phyloP scores from a whole-genome alignment of 768 basidiomycete species.

The Boletus subcaerulescens region DNA sequence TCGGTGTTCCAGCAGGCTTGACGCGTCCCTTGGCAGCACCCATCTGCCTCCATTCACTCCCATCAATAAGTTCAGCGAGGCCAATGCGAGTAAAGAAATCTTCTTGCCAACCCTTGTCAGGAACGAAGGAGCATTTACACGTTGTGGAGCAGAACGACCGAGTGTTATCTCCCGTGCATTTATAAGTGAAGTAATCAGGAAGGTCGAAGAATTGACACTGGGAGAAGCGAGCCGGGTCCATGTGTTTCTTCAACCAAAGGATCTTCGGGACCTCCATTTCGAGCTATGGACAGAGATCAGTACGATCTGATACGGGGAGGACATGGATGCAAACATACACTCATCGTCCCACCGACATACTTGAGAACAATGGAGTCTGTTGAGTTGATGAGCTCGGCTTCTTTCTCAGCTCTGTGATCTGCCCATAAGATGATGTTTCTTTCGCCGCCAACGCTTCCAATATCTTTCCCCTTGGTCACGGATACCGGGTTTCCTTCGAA shows the following conservation, averaged over 20 bases:
- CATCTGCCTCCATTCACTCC: slow-evolving; percentile 64
- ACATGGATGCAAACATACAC: slow-evolving; percentile 46
- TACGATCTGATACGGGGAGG: background rate
- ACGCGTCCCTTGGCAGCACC: slow-evolving; percentile 65
- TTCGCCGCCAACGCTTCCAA: slow-evolving; percentile 61
- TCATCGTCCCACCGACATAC: slow-evolving; percentile 96
- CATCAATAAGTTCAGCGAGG: slow-evolving; percentile 62
- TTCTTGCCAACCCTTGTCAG: slow-evolving; percentile 83
- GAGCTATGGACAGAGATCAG: slow-evolving; percentile 46
- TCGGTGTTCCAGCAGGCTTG: slow-evolving; percentile 78
- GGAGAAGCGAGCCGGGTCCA: slow-evolving; percentile 68
- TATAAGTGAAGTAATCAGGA: slow-evolving; percentile 95
- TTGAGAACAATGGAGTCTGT: slow-evolving; percentile 83
- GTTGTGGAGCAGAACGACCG: slow-evolving; percentile 92
- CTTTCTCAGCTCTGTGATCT: slow-evolving; percentile 90
- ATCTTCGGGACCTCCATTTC: slow-evolving; percentile 99
- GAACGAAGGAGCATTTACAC: slow-evolving; percentile 94
- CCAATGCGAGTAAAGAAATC: slow-evolving; percentile 88
- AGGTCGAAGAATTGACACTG: slow-evolving; percentile 85
- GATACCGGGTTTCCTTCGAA: slow-evolving; percentile 67
- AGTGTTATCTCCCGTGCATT: slow-evolving; percentile 66
- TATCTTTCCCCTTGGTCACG: slow-evolving; percentile 64
- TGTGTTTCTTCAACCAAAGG: slow-evolving; percentile 91
- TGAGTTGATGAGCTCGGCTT: slow-evolving; percentile 86
- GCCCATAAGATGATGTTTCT: slow-evolving; percentile 95